Evolutionary conservation across 306 rosid genomes (phyloP).

Genomic region (Sphenostylis stenocarpa): DNA sequence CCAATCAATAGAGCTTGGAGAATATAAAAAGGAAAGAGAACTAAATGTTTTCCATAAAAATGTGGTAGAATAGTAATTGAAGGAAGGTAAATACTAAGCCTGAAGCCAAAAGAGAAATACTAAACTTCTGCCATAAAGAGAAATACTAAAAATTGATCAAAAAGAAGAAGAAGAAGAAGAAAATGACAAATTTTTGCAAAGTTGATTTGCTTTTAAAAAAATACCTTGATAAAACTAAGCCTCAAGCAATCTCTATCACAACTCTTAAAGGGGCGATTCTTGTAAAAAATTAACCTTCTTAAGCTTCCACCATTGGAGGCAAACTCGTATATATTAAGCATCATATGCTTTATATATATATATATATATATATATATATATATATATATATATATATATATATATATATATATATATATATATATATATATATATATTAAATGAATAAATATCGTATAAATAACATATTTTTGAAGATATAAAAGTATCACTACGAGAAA

Average conservation of each 20-base stretch:
- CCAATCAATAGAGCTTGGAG: neutral
- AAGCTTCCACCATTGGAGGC: neutral
- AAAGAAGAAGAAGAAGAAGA: neutral
- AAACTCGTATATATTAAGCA: neutral
- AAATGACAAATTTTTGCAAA: neutral
- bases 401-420: no score
- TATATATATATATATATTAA: no score
- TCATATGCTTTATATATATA: no score
- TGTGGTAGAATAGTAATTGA: neutral
- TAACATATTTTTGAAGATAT: no score
- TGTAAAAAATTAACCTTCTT: neutral
- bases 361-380: no score
- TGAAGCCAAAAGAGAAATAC: neutral
- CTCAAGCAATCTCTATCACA: neutral
- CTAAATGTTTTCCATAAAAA: conserved; percentile 5
- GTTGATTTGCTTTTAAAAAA: neutral
- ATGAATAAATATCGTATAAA: no score
- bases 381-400: no score
- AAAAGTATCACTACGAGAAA: no score
- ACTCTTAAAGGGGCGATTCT: neutral
- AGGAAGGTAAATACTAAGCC: neutral
- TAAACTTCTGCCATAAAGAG: neutral
- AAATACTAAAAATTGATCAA: neutral
- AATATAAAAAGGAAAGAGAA: conserved; percentile 22
- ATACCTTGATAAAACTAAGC: neutral